Conservation (phyloP, 192 early-diverging fungal genomes). For the Spinellus fusiger region DNA sequence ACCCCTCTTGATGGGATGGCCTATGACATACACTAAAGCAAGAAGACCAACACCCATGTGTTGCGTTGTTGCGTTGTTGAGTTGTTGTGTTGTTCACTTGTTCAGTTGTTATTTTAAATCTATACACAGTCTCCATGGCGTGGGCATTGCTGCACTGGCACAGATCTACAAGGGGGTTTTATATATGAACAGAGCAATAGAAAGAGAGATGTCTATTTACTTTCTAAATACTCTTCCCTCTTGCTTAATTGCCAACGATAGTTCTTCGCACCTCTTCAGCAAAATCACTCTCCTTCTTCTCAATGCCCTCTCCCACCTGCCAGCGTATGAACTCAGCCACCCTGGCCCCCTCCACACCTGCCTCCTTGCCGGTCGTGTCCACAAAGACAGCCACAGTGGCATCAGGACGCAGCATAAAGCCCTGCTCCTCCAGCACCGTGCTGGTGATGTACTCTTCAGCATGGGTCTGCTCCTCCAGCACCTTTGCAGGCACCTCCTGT, state of each 20-base stretch:
- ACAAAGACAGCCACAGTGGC: slow-evolving; percentile 59
- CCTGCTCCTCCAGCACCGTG: slow-evolving; percentile 62
- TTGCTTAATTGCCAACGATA: slow-evolving; percentile 19
- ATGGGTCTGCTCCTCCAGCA: slow-evolving; percentile 36
- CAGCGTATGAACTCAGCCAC: slow-evolving; percentile 70
- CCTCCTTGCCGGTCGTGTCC: slow-evolving; percentile 37
- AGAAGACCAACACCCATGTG: too few relatives aligned
- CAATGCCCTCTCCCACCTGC: slow-evolving; percentile 83
- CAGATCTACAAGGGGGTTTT: not conserved
- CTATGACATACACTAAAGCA: too few relatives aligned
- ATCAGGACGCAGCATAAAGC: slow-evolving; percentile 73
- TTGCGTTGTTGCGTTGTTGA: not conserved
- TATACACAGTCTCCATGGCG: not conserved
- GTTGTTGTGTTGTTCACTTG: not conserved
- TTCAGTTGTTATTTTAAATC: not conserved
- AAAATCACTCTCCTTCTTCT: slow-evolving; percentile 72
- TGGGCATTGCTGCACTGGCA: not conserved
- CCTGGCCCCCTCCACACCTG: slow-evolving; percentile 41
- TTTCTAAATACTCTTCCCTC: not conserved
- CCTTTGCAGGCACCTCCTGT: slow-evolving; percentile 35
- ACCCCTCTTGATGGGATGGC: too few relatives aligned
- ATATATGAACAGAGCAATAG: not conserved
- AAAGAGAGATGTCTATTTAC: too few relatives aligned
- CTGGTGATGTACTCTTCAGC: slow-evolving; percentile 40
- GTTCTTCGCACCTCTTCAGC: slow-evolving; percentile 65